Evolutionary conservation across 495 filamentous ascomycete species (phyloP).

Genomic region (Tuber microsphaerosporum): DNA sequence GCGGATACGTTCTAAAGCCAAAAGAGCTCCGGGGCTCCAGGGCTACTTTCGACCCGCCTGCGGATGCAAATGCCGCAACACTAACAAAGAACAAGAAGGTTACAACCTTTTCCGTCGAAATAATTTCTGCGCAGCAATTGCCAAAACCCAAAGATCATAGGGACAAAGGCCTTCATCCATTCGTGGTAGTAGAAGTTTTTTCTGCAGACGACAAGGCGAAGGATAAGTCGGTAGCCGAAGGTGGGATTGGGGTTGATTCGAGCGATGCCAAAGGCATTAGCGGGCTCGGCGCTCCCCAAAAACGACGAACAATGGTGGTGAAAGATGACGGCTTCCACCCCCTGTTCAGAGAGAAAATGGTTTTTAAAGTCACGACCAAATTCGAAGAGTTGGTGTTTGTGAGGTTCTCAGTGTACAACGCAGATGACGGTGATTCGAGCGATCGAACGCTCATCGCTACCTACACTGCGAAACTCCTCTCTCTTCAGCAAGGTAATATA

Average conservation of each 20-base stretch:
- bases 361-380: constrained; percentile 73
- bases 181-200: constrained; percentile 89
- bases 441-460: constrained; percentile 64
- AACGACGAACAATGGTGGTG: constrained; percentile 67
- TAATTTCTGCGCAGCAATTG: constrained; percentile 90
- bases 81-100: constrained; percentile 63
- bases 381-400: constrained; percentile 91
- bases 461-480: constrained; percentile 85
- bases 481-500: constrained; percentile 61
- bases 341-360: constrained; percentile 66
- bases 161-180: constrained; percentile 77
- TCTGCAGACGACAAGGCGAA: constrained; percentile 79
- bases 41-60: constrained; percentile 40
- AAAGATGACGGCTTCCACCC: constrained; percentile 89
- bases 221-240: constrained; percentile 51
- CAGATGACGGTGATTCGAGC: constrained; percentile 59
- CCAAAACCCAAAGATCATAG: constrained; percentile 68
- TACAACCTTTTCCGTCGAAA: constrained; percentile 73
- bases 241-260: constrained; percentile 62
- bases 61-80: constrained; percentile 46
- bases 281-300: constrained; percentile 67
- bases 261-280: constrained; percentile 63
- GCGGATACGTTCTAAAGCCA: constrained; percentile 91
- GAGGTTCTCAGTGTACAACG: constrained; percentile 82
- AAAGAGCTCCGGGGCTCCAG: constrained; percentile 58